Percentiles rank a stretch among this genome's conserved stretches.
Conservation (phyloP, 2,329 filamentous ascomycete genomes). For the Gnomoniopsis sp. region DNA sequence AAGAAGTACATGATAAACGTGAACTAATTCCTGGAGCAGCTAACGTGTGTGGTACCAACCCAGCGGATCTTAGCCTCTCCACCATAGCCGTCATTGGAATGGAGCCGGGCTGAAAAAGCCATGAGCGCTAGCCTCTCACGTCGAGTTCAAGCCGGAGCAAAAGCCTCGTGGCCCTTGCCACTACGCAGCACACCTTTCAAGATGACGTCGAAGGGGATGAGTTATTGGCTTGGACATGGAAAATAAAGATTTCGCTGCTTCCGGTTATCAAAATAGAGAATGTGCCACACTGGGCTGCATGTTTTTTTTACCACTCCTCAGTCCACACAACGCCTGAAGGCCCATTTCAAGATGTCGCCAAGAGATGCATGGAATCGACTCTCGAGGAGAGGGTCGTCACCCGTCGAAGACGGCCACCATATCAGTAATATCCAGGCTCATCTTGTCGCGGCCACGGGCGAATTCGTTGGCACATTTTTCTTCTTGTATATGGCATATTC, state of each 20-base stretch:
- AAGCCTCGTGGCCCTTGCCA: not conserved
- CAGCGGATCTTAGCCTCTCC: not conserved
- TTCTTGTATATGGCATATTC: slow-evolving; percentile 41
- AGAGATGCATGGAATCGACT: not conserved
- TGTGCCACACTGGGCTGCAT: too few species aligned
- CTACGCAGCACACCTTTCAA: not conserved
- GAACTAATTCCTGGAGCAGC: too few species aligned
- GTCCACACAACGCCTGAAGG: not conserved
- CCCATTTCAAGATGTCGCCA: not conserved
- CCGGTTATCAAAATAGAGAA: not conserved
- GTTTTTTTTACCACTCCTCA: too few species aligned
- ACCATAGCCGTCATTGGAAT: not conserved
- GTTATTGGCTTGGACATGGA: not conserved
- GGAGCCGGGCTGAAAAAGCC: too few species aligned
- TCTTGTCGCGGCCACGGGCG: slow-evolving; percentile 25
- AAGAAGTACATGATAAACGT: too few species aligned
- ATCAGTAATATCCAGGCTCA: slow-evolving; percentile 2
- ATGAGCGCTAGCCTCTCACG: not conserved
- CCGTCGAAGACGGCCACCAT: slow-evolving; percentile 3
- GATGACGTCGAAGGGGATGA: not conserved
- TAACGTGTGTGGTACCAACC: not conserved
- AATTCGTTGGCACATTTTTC: slow-evolving; percentile 41
- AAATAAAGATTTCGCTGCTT: too few species aligned
- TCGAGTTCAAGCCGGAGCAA: too few species aligned
- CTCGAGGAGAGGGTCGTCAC: not conserved